A percentile compares a stretch with the other conserved stretches of the same genome.
These are phyloP conservation scores for Boletus bicolor DNA, from an alignment of 768 basidiomycete genomes.

Conservation along the genomic window DNA sequence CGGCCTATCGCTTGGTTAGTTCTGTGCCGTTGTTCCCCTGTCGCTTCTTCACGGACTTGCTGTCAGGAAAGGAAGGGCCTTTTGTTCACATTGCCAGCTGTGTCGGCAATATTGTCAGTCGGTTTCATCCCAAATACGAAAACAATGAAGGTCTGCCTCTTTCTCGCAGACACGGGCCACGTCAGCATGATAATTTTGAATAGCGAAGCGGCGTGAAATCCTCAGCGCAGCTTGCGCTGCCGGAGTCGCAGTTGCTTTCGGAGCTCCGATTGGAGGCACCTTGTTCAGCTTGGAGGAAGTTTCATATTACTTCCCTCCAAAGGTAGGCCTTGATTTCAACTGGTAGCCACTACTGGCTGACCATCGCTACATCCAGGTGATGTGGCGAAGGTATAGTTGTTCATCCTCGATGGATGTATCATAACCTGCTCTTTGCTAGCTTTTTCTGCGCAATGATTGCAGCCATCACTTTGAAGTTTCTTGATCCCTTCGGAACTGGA, in stretches of 20 bases:
- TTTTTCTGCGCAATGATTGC: constrained; percentile 99
- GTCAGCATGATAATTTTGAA: not conserved
- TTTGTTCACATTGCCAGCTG: constrained; percentile 94
- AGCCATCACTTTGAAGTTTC: constrained; percentile 86
- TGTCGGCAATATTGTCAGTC: constrained; percentile 88
- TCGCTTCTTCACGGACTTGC: not conserved
- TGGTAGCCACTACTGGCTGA: not conserved
- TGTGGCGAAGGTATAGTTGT: constrained; percentile 81
- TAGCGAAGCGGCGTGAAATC: constrained; percentile 91
- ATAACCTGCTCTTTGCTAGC: constrained; percentile 40
- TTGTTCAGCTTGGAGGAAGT: constrained; percentile 94
- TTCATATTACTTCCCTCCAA: constrained; percentile 94
- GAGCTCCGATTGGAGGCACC: constrained; percentile 93
- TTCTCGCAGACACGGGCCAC: not conserved
- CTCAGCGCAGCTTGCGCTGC: constrained; percentile 95
- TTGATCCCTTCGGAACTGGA: constrained; percentile 94
- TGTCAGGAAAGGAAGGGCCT: constrained; percentile 62
- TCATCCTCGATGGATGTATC: not conserved
- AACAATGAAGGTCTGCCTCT: constrained; percentile 77
- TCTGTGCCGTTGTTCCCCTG: constrained; percentile 5
- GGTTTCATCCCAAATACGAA: constrained; percentile 86
- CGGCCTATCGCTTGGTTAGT: constrained; percentile 75
- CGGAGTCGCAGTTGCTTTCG: constrained; percentile 96
- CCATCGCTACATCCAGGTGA: constrained; percentile 47
- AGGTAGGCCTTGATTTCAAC: constrained; percentile 41